Evolutionary conservation across 2,329 filamentous ascomycete genomes (phyloP).

Genomic region (Epichloe sylvatica): DNA sequence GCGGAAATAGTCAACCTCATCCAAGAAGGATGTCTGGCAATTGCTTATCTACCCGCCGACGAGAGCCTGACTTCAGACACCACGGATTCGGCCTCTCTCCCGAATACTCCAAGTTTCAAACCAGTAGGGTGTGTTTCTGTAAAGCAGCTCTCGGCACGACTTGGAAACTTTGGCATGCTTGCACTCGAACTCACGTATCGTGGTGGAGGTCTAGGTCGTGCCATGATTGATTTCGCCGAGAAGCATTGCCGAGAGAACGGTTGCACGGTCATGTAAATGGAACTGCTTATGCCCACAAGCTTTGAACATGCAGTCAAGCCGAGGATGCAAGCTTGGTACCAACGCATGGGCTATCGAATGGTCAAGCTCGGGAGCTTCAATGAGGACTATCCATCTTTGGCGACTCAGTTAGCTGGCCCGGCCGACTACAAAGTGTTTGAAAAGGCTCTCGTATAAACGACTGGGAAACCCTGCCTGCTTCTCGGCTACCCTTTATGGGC

Average conservation of each 20-base stretch:
- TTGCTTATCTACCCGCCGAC: slow-evolving; percentile 9
- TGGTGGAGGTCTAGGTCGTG: slow-evolving; percentile 13
- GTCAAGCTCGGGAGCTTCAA: slow-evolving; percentile 15
- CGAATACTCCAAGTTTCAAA: neutral
- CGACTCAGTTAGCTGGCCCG: slow-evolving; percentile 13
- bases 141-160: slow-evolving; percentile 9
- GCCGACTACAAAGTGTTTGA: slow-evolving; percentile 17
- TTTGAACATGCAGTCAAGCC: slow-evolving; percentile 15
- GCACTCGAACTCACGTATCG: slow-evolving; percentile 12
- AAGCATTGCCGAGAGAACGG: slow-evolving; percentile 13
- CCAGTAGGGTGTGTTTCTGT: slow-evolving; percentile 16
- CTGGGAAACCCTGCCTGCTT: too few relatives aligned
- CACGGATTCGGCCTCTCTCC: neutral
- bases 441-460: slow-evolving; percentile 9
- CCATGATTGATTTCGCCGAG: slow-evolving; percentile 16
- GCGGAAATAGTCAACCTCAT: slow-evolving; percentile 12
- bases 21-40: slow-evolving; percentile 11
- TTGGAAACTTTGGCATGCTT: slow-evolving; percentile 18
- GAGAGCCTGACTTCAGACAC: neutral
- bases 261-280: slow-evolving; percentile 16
- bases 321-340: slow-evolving; percentile 16
- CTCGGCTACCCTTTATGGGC: too few relatives aligned
- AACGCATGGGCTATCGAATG: slow-evolving; percentile 15
- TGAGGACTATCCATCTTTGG: slow-evolving; percentile 16
- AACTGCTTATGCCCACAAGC: slow-evolving; percentile 15